Percentiles rank a stretch among this genome's conserved stretches.
phyloP scores from a whole-genome alignment of 176 grass and related monocot species.

The Aegilops longissima region DNA sequence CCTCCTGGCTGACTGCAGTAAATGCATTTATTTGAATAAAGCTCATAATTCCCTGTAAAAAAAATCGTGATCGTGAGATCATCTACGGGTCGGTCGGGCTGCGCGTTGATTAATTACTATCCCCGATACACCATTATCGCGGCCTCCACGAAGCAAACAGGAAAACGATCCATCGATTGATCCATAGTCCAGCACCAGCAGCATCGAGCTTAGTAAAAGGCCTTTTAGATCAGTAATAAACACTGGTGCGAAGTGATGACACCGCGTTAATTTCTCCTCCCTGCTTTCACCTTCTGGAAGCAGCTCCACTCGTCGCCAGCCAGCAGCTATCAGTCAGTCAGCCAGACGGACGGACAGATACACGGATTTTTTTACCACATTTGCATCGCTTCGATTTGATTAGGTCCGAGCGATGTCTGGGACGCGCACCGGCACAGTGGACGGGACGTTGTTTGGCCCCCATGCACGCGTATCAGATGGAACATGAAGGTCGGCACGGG shows the following conservation, averaged over 20 bases:
- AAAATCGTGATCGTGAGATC: no score
- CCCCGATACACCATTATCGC: no score
- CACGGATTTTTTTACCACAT: not conserved
- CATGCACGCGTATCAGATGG: not conserved
- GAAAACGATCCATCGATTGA: no score
- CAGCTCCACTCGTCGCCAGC: not conserved
- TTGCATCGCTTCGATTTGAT: not conserved
- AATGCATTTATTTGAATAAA: no score
- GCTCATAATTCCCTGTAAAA: no score
- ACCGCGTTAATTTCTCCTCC: not conserved
- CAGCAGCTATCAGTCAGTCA: not conserved
- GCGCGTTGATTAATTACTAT: no score
- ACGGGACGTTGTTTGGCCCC: not conserved
- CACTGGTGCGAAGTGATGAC: not conserved
- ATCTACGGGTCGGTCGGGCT: no score
- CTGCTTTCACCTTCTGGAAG: not conserved
- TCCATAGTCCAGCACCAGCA: no score
- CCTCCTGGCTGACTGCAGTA: no score
- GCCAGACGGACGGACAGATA: not conserved
- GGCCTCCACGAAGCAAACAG: no score
- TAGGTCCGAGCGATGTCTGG: not conserved
- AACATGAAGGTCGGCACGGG: constrained; percentile 28
- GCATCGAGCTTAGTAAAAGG: no score
- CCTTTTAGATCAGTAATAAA: no score
- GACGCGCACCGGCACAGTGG: not conserved